Evolutionary conservation across 768 basidiomycete genomes (phyloP), one percentile per base, ranked within the genome.

Genomic region (Agrocybe pediades): DNA sequence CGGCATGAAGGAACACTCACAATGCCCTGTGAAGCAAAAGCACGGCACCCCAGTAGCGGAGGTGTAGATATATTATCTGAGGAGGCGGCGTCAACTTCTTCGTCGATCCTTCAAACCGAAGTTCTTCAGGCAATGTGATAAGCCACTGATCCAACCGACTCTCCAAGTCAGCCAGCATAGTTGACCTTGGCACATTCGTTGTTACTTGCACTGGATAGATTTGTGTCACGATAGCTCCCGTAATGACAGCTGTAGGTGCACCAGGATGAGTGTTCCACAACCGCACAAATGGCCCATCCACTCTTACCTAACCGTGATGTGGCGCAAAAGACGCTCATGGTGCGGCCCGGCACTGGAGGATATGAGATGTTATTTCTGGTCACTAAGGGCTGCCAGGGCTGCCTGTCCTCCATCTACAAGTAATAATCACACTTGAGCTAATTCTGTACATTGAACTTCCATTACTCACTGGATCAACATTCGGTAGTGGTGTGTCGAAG

Each of bases 21-120:
- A 90, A 92, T 15, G 87, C 88, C 47, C 90, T 80, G 67, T 92
- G 81, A 33, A 92, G 74, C 30, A 92, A 72, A 11, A 92, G 73
- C 4, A 92, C 85, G 16, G 87, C 78, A 6, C 82, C 83, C 83
- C 88, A 89, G 65, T 92, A 92, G 57, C 88, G 78, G 51, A 89
- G 76, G 59, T 92, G 87, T 39, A 92, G 71, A 42, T 83, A 77
- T 25, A 91, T 66, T 21, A 91, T 76, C 49, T 86, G 82, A 1
- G 90, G 86, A 3, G 85, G 78, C 8, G 87, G 86, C 9, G 73
- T 66, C 8, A 67, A 70, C 44, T 81, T 74, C 60, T 80, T 79
- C 58, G 76, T 83, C 11, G 79, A 71, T 29, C 80, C 70, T 56
- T 87, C 84, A 61, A 81, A 87, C 42, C 78, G 77, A 21, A 92